These are phyloP conservation scores for Purpureocillium takamizusanense DNA, from an alignment of 2,329 filamentous ascomycete species.

Conservation along the genomic window DNA sequence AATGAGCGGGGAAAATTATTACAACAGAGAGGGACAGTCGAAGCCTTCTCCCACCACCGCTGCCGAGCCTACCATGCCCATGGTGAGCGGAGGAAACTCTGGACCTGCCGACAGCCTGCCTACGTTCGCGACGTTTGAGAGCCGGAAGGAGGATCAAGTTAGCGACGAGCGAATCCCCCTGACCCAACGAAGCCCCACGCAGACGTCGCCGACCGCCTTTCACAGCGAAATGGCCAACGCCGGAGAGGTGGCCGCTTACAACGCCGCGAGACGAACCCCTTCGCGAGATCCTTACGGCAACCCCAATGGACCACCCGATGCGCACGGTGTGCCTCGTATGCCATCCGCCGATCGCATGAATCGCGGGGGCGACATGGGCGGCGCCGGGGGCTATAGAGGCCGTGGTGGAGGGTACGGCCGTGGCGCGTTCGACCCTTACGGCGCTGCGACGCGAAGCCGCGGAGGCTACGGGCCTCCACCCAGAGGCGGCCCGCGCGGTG, in stretches of 20 bases:
- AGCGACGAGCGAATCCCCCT: slow-evolving; percentile 65
- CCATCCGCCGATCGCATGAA: slow-evolving; percentile 39
- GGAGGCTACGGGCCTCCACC: slow-evolving; percentile 34
- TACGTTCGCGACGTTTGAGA: slow-evolving; percentile 57
- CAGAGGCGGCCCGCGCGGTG: slow-evolving; percentile 29
- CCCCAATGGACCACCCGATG: slow-evolving; percentile 31
- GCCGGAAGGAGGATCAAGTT: slow-evolving; percentile 49
- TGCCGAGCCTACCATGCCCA: slow-evolving; percentile 50
- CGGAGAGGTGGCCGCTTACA: slow-evolving; percentile 22
- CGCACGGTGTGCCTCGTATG: slow-evolving; percentile 36
- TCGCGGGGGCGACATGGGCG: slow-evolving; percentile 35
- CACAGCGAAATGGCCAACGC: slow-evolving; percentile 28
- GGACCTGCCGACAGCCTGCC: slow-evolving; percentile 38
- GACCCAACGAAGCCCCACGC: slow-evolving; percentile 54
- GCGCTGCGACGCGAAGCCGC: slow-evolving; percentile 28
- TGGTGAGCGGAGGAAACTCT: slow-evolving; percentile 45
- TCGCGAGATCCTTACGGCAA: slow-evolving; percentile 60
- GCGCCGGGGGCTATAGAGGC: slow-evolving; percentile 33
- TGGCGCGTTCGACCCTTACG: slow-evolving; percentile 39
- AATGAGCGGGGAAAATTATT: slow-evolving; percentile 93
- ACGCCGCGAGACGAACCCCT: slow-evolving; percentile 26
- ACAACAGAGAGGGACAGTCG: slow-evolving; percentile 57
- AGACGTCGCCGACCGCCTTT: slow-evolving; percentile 41
- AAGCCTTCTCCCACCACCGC: slow-evolving; percentile 32
- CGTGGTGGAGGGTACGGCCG: slow-evolving; percentile 40